Evolutionary conservation across 2,329 filamentous ascomycete genomes (phyloP).

Genomic region (Venturia asperata): DNA sequence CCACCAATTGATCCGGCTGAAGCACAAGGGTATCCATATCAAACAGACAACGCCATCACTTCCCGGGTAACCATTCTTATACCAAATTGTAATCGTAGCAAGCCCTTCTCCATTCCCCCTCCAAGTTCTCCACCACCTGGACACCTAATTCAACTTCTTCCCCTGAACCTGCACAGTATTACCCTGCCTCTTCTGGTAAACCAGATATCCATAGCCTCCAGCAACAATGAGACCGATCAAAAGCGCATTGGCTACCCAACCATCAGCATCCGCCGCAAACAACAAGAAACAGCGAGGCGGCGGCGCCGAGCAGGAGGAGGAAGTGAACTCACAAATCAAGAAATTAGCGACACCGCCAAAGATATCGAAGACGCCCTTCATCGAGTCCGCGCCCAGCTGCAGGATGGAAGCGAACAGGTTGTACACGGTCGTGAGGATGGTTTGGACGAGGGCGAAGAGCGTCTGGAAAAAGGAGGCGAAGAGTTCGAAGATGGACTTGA

Average conservation of each 20-base stretch:
- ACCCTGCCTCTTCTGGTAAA: constrained; percentile 16
- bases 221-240: constrained; percentile 14
- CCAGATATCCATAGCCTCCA: constrained; percentile 15
- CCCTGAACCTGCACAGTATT: constrained; percentile 18
- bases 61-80: neutral
- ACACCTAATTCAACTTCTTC: constrained; percentile 17
- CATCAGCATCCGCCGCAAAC: neutral
- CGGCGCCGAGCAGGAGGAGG: too few species aligned
- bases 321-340: constrained; percentile 30
- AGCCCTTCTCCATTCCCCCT: neutral
- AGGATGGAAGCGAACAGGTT: constrained; percentile 35
- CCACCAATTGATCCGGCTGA: neutral
- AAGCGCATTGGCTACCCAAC: constrained; percentile 14
- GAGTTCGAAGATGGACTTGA: constrained; percentile 40
- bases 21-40: constrained; percentile 10
- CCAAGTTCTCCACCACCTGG: neutral
- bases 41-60: neutral
- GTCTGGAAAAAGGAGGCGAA: constrained; percentile 34
- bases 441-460: constrained; percentile 32
- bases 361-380: constrained; percentile 32
- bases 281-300: neutral
- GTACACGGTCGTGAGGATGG: constrained; percentile 31
- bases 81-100: neutral
- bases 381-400: constrained; percentile 32
- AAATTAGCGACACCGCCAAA: constrained; percentile 38